Evolutionary conservation across 2,329 filamentous ascomycete genomes (phyloP).

Genomic region (Fusarium beomiforme): DNA sequence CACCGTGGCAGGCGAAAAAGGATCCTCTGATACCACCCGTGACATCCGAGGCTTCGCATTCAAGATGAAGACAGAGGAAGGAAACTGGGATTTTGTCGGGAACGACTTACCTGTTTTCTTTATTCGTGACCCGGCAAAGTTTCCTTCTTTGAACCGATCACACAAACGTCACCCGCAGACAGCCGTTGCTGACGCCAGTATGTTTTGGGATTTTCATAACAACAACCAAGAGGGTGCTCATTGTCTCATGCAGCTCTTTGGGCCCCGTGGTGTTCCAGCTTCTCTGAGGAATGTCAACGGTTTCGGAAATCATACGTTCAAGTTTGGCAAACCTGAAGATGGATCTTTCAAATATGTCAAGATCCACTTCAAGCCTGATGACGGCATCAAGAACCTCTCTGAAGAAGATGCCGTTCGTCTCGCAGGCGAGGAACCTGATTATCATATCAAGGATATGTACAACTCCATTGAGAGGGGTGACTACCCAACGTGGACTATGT

Average conservation of each 20-base stretch:
- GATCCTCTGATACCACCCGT: neutral
- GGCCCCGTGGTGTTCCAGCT: neutral
- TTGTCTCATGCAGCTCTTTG: neutral
- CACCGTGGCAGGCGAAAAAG: neutral
- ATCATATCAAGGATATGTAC: constrained; percentile 4
- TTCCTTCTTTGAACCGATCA: neutral
- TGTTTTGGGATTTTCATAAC: constrained; percentile 14
- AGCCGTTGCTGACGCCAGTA: neutral
- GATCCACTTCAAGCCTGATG: constrained; percentile 4
- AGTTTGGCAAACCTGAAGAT: constrained; percentile 5
- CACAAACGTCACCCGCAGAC: neutral
- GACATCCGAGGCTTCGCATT: constrained; percentile 3
- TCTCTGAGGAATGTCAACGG: neutral
- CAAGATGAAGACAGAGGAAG: constrained; percentile 11
- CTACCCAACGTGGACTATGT: neutral
- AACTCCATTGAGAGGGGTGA: neutral
- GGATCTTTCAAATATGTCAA: constrained; percentile 13
- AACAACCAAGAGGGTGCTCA: constrained; percentile 7
- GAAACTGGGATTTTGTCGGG: constrained; percentile 10
- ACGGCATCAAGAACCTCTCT: neutral
- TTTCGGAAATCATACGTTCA: constrained; percentile 3
- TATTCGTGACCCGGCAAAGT: constrained; percentile 5
- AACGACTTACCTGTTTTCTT: constrained; percentile 9
- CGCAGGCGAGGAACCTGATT: neutral
- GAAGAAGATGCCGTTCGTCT: neutral